phyloP scores from a whole-genome alignment of 2,329 filamentous ascomycete genomes.

The Calonectria henricotiae region DNA sequence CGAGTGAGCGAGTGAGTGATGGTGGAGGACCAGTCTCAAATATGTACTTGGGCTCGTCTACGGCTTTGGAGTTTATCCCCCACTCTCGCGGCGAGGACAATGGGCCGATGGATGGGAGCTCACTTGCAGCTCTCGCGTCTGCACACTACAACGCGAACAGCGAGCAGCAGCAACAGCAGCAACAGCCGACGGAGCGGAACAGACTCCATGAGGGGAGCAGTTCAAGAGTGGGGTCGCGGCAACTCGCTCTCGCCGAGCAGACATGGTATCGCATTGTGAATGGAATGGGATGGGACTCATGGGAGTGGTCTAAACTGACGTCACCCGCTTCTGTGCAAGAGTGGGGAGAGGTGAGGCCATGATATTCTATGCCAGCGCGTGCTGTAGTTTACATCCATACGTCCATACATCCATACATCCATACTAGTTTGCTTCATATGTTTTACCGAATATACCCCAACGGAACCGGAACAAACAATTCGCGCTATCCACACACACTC shows the following conservation, averaged over 20 bases:
- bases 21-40: background rate
- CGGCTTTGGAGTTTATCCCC: background rate
- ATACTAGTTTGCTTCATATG: constrained; percentile 15
- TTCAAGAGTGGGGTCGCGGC: background rate
- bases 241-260: background rate
- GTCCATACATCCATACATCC: constrained; percentile 13
- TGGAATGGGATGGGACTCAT: background rate
- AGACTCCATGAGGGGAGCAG: background rate
- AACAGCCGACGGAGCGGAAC: background rate
- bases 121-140: constrained; percentile 7
- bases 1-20: too few species aligned
- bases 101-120: background rate
- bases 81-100: background rate
- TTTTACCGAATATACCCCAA: background rate
- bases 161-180: background rate
- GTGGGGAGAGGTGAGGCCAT: constrained; percentile 10
- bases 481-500: background rate
- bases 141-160: constrained; percentile 1
- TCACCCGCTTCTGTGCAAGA: constrained; percentile 7
- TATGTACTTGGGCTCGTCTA: constrained; percentile 3
- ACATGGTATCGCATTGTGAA: background rate
- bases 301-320: background rate
- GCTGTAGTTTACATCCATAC: constrained; percentile 1
- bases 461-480: background rate
- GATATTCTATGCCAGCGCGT: constrained; percentile 16